Evolutionary conservation across 2,329 filamentous ascomycete species (phyloP), one percentile per base, ranked within the genome.

Genomic region (Dothiorella sarmentorum): DNA sequence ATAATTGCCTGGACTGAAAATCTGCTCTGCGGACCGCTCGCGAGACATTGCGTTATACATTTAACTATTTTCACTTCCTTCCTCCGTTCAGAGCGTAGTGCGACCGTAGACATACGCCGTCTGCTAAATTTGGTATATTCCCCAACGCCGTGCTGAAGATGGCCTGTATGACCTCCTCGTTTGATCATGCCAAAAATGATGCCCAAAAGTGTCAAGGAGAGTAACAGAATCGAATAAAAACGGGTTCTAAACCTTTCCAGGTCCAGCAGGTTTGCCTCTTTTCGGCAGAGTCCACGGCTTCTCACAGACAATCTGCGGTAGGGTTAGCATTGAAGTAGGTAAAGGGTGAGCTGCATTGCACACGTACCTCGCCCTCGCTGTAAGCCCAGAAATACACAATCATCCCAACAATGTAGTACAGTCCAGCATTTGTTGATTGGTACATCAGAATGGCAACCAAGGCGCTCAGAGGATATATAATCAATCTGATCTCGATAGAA

Each of bases 361-460:
- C n/a, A 79, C 88, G 71, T 76, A 96, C 92, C 87, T 99, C 94
- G 75, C 94, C 94, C 75, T 99, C 93, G 68, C 88, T 94, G 69
- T 95, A 97, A 1, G 90, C 94, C 92, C 92, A 97, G 68, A 97
- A 96, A 75, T 97, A 99, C 13, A 94, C 87, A 7, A 78, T 80
- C 77, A 95, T 86, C 18, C 88, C 93, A 62, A 97, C 83, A 24
- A 95, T 72, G 72, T 97, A 97, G 77, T 97, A 99, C 55, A 97
- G 77, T 4, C 90, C 94, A 2, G 93, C 82, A 71, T 99, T 96
- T 26, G 92, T 96, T 60, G 86, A 89, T 74, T 97, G 94, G 73
- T 99, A 99, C 63, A 96, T 78, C 63, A 99, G 80, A 26, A 87
- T 80, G 5, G 90, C 85, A 18, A 86, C 79, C 40, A 97, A 79